Percentiles rank a stretch among this genome's conserved stretches.
phyloP scores from a whole-genome alignment of 768 basidiomycete genomes.

The Tremella mesenterica region DNA sequence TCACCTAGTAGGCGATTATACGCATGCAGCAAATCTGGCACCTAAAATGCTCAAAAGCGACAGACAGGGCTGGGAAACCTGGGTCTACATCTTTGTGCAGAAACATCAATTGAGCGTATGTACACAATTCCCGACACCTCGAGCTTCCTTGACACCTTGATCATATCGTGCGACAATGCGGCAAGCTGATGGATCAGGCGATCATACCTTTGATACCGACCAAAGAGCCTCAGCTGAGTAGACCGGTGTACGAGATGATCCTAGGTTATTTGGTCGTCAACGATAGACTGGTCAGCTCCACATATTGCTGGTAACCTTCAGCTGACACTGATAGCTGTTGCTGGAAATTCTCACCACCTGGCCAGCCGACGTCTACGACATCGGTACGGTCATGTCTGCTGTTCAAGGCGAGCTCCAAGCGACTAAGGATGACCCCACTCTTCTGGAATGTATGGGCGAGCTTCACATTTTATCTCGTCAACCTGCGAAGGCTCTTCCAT shows the following conservation, averaged over 20 bases:
- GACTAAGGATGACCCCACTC: conserved; percentile 51
- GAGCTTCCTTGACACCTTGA: no score
- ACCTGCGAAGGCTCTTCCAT: conserved; percentile 87
- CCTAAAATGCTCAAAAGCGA: conserved; percentile 79
- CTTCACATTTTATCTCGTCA: conserved; percentile 64
- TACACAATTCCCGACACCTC: not conserved
- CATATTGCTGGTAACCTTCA: not conserved
- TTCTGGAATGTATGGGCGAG: conserved; percentile 94
- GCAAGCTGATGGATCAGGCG: conserved; percentile 50
- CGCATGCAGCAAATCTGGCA: conserved; percentile 69
- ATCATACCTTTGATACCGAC: conserved; percentile 88
- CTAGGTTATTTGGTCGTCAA: conserved; percentile 73
- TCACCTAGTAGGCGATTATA: conserved; percentile 52
- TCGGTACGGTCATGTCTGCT: conserved; percentile 77
- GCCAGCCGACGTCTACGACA: conserved; percentile 85
- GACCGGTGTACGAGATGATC: conserved; percentile 89
- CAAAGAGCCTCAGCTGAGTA: conserved; percentile 65
- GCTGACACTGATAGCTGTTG: conserved; percentile 52
- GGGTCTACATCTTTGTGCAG: conserved; percentile 84
- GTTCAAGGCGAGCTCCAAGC: conserved; percentile 71
- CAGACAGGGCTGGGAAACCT: conserved; percentile 81
- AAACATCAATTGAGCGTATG: conserved; percentile 59
- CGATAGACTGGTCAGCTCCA: conserved; percentile 60
- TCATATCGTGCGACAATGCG: no score
- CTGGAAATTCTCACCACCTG: conserved; percentile 72